phyloP scores from a whole-genome alignment of 805 yeast species.

The Metschnikowia kofuensis region DNA sequence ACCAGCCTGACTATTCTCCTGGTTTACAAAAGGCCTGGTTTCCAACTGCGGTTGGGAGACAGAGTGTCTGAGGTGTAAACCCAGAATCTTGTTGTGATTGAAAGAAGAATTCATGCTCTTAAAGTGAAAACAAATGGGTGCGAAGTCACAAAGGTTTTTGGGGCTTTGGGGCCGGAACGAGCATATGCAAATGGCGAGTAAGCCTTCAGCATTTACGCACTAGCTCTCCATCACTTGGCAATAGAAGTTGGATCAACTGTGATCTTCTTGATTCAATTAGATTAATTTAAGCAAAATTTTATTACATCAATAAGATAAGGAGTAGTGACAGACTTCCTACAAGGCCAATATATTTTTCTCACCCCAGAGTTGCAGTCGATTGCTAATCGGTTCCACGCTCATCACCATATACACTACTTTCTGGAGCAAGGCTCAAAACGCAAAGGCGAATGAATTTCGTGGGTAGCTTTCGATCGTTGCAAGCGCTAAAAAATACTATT shows the following conservation, averaged over 20 bases:
- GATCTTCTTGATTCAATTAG: no score
- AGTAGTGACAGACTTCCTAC: no score
- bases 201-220: neutral
- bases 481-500: neutral
- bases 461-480: neutral
- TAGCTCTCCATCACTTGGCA: neutral
- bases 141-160: slow-evolving; percentile 6
- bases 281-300: no score
- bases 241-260: no score
- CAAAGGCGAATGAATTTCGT: neutral
- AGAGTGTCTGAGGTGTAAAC: slow-evolving; percentile 7
- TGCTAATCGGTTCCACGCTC: slow-evolving; percentile 9
- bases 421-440: neutral
- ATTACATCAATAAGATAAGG: no score
- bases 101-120: slow-evolving; percentile 8
- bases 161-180: slow-evolving; percentile 3
- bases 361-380: neutral
- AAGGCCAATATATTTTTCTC: neutral
- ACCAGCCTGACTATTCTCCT: slow-evolving; percentile 8
- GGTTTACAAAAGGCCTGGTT: slow-evolving; percentile 9
- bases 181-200: neutral
- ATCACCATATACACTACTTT: slow-evolving; percentile 2
- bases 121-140: slow-evolving; percentile 4
- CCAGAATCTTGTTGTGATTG: slow-evolving; percentile 8
- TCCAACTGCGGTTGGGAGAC: slow-evolving; percentile 10